Evolutionary conservation across 768 basidiomycete species (phyloP).

Genomic region (Lenzites betulinus): DNA sequence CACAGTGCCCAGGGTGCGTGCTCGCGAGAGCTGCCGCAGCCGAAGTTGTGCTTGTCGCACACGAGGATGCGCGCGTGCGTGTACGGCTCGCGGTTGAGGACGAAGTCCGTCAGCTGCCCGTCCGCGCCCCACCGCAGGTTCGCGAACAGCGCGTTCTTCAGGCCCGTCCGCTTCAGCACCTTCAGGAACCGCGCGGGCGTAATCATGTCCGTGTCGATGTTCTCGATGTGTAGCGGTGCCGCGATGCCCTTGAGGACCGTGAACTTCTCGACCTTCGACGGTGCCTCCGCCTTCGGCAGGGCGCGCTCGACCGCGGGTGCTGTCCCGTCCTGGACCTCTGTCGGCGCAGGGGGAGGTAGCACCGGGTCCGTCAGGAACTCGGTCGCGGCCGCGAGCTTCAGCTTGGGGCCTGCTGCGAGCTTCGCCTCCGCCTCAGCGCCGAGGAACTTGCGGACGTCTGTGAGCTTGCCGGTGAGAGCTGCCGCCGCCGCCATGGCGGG

Average conservation of each 20-base stretch:
- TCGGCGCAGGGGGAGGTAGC: slow-evolving; percentile 41
- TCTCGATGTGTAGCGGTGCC: slow-evolving; percentile 54
- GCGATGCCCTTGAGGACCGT: slow-evolving; percentile 52
- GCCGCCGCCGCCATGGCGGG: slow-evolving; percentile 74
- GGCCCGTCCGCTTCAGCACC: slow-evolving; percentile 64
- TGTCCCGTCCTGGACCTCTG: slow-evolving; percentile 14
- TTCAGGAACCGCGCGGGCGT: slow-evolving; percentile 70
- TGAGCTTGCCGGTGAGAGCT: slow-evolving; percentile 58
- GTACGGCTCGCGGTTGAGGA: slow-evolving; percentile 62
- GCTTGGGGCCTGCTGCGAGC: slow-evolving; percentile 38
- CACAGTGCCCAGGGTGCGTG: slow-evolving; percentile 61
- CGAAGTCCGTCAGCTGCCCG: slow-evolving; percentile 56
- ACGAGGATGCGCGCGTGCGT: slow-evolving; percentile 54
- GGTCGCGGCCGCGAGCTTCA: slow-evolving; percentile 71
- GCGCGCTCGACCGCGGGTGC: slow-evolving; percentile 12
- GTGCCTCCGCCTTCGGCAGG: slow-evolving; percentile 32
- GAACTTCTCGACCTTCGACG: slow-evolving; percentile 44
- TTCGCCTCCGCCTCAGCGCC: slow-evolving; percentile 36
- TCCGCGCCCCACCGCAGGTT: slow-evolving; percentile 51
- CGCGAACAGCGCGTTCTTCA: slow-evolving; percentile 60
- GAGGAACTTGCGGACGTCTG: slow-evolving; percentile 58
- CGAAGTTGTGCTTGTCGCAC: slow-evolving; percentile 62
- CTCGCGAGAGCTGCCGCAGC: slow-evolving; percentile 63
- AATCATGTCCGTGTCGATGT: slow-evolving; percentile 68
- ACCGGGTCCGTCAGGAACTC: slow-evolving; percentile 76